Conservation (phyloP, 1,139 yeast species). For the Taiozyma onychis region DNA sequence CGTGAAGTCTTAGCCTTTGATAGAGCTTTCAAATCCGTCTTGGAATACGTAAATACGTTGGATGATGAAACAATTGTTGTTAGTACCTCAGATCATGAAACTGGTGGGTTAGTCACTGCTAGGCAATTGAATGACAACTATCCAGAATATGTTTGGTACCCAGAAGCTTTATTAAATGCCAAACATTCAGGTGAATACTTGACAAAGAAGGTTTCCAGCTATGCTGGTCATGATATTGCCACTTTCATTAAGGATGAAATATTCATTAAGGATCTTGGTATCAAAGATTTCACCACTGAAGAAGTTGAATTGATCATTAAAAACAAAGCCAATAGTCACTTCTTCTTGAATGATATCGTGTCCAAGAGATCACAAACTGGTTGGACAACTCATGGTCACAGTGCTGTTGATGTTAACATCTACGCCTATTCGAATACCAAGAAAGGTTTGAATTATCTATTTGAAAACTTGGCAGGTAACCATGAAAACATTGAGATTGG, state of each 20-base stretch:
- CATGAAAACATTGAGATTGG: slow-evolving; percentile 86
- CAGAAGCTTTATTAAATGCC: slow-evolving; percentile 59
- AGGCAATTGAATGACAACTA: slow-evolving; percentile 57
- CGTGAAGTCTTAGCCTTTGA: slow-evolving; percentile 74
- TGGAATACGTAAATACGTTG: slow-evolving; percentile 55
- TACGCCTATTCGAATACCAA: slow-evolving; percentile 62
- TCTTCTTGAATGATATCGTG: slow-evolving; percentile 52
- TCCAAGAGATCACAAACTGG: slow-evolving; percentile 71
- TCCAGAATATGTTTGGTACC: slow-evolving; percentile 75
- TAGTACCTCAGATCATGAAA: slow-evolving; percentile 86
- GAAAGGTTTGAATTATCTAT: slow-evolving; percentile 34
- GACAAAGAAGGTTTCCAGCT: slow-evolving; percentile 33
- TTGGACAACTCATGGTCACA: slow-evolving; percentile 87
- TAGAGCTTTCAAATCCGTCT: slow-evolving; percentile 63
- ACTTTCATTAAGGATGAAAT: slow-evolving; percentile 46
- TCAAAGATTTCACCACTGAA: slow-evolving; percentile 43
- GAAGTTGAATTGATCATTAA: slow-evolving; percentile 37
- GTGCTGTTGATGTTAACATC: slow-evolving; percentile 85
- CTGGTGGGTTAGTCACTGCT: slow-evolving; percentile 80
- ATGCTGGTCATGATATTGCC: slow-evolving; percentile 30
- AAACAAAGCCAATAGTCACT: slow-evolving; percentile 26
- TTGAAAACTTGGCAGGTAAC: slow-evolving; percentile 58
- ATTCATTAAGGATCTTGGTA: slow-evolving; percentile 53
- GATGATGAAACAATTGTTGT: slow-evolving; percentile 70
- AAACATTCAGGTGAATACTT: slow-evolving; percentile 71